A percentile compares a stretch with the other conserved stretches of the same genome.
phyloP scores from a whole-genome alignment of 2,329 filamentous ascomycete genomes.

The Cladophialophora exuberans region DNA sequence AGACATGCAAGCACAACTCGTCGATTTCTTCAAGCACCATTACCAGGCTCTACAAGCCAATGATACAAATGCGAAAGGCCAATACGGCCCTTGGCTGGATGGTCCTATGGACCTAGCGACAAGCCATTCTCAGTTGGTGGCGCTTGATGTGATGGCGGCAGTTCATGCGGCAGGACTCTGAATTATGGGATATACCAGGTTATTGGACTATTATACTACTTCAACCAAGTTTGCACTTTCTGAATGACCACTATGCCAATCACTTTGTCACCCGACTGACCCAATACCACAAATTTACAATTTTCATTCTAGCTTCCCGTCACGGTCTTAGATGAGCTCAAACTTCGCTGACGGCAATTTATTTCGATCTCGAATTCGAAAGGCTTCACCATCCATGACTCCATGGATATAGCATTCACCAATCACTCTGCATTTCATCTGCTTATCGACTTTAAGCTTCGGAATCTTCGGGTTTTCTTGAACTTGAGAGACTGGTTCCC shows the following conservation, averaged over 20 bases:
- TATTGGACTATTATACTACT: too few species aligned
- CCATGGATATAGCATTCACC: conserved; percentile 30
- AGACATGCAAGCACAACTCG: conserved; percentile 13
- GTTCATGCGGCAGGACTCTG: conserved; percentile 17
- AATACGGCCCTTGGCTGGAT: conserved; percentile 29
- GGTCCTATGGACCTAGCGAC: conserved; percentile 27
- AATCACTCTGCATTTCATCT: conserved; percentile 9
- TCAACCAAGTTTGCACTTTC: too few species aligned
- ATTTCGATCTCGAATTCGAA: not conserved
- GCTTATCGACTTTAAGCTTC: not conserved
- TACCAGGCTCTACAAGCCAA: conserved; percentile 17
- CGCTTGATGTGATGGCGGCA: conserved; percentile 30
- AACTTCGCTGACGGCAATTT: not conserved
- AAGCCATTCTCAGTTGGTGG: conserved; percentile 28
- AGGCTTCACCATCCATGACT: conserved; percentile 29
- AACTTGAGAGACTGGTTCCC: not conserved
- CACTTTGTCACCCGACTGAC: too few species aligned
- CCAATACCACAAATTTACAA: too few species aligned
- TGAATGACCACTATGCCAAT: too few species aligned
- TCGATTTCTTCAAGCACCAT: conserved; percentile 19
- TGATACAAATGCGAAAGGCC: conserved; percentile 21
- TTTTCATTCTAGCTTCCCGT: too few species aligned
- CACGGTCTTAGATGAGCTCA: not conserved
- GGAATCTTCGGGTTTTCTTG: not conserved
- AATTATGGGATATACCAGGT: too few species aligned